Evolutionary conservation across 169 alveolate genomes (phyloP), one percentile per base, ranked within the genome.

Genomic region (Plasmodium inui): DNA sequence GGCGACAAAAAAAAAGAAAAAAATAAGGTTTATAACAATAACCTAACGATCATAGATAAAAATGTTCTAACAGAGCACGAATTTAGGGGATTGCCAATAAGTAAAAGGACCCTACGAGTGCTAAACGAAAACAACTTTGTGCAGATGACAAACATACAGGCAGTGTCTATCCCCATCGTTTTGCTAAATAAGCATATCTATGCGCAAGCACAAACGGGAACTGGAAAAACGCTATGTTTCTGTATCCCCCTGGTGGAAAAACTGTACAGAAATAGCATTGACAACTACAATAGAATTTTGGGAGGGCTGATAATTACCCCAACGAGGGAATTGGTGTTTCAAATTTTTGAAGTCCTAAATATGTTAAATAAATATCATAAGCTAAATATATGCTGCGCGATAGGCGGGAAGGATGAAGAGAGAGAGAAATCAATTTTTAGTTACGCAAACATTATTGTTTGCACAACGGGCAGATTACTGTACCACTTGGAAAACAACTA

Each of bases 311-410:
- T 99, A 50, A 92, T 99, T 44, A 97, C 99, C 12, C 99, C 99
- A 6, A 99, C 99, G 2, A 97, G 99, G 61, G 99, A 99, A 95
- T 96, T 99, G 50, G 99, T 99, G 26, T 96, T 97, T 44, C 99
- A 99, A 95, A 98, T 99, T 22, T 96, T 97, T 39, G 99, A 99
- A 91, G 98, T 98, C 95, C 97, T 99, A 93, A 97, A 97, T 83
- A 97, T 98, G 70, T 98, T 98, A 93, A 99, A 99, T 28, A 96
- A 97, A 26, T 97, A 96, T 90, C 95, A 98, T 72, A 98, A 97
- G 95, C 94, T 98, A 74, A 96, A 97, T 79, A 95, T 97, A 32
- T 95, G 97, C 57, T 96, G 98, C 28, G 93, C 98, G 44, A 98
- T 98, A 4, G 99, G 99, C 1, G 99, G 99, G 50, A 97, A 97